Evolutionary conservation across 768 basidiomycete genomes (phyloP), one percentile per base, ranked within the genome.

Genomic region (Boletus speciosus): DNA sequence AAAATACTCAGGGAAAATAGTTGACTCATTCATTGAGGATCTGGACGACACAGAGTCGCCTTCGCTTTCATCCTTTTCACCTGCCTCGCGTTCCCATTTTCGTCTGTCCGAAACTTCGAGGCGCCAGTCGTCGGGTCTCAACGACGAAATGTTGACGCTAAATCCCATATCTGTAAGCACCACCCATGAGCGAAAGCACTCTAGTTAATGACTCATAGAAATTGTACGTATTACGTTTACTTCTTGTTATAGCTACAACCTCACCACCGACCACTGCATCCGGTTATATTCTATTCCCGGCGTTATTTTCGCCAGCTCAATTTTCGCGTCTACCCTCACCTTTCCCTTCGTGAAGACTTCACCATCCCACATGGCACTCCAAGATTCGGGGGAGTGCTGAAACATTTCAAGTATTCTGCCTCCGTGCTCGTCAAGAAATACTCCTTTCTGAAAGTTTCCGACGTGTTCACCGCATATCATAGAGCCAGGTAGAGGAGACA

Each of bases 291-390:
- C 7, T 0, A 39, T 15, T 7, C 19, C 49, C 6, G 2, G 10
- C 2, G 3, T 2, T 27, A 5, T 21, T 9, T 41, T 52, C 6
- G 36, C 25, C 35, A 1, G 1, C 1, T 54, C 47, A 0, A 64
- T 2, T 14, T 23, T 54, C 21, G n/a, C 34, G 1, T 54, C 38
- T 5, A 47, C 60, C 41, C 3, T 52, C 6, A 66, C 64, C 1
- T 40, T 34, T 10, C 60, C 63, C 29, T 59, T 47, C 7, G 21
- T 37, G 25, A 78, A 76, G 0, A 74, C 62, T 16, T 61, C 64
- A 1, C 70, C 71, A 36, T 78, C 67, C 76, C 76, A 77, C 44
- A 77, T 32, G 23, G 57, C 68, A 27, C 16, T 55, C 75, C 75
- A 77, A 47, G 65, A 70, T 43, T 71, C 66, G 3, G 73, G 66